phyloP scores from a whole-genome alignment of 257 asterid genomes.

The Capsicum chinense region DNA sequence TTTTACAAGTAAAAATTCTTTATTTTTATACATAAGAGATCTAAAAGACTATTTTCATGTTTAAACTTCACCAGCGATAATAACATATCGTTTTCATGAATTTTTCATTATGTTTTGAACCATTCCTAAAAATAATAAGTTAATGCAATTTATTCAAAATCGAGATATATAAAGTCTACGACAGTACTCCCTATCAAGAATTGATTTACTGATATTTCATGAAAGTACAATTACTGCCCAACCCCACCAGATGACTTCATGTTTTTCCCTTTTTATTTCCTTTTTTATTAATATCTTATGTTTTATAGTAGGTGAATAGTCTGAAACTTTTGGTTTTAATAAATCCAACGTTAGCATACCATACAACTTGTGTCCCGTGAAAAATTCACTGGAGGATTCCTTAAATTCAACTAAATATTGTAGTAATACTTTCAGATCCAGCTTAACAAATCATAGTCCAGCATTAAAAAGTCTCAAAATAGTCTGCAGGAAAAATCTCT shows the following conservation, averaged over 20 bases:
- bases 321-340: not conserved
- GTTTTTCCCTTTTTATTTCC: not conserved
- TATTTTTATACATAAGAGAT: no score
- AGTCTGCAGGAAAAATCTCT: constrained; percentile 15
- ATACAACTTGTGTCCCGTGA: not conserved
- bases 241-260: not conserved
- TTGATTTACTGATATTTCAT: not conserved
- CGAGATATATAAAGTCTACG: not conserved
- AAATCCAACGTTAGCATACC: not conserved
- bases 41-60: no score
- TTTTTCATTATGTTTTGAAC: not conserved
- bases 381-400: no score
- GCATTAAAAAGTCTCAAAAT: not conserved
- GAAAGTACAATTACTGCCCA: not conserved
- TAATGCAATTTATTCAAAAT: not conserved
- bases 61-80: no score
- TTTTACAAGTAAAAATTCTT: no score
- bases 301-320: not conserved
- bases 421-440: no score
- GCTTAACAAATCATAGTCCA: not conserved
- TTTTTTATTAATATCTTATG: not conserved
- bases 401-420: no score
- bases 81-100: no score
- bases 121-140: not conserved
- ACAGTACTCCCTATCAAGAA: not conserved